A percentile compares a stretch with the other conserved stretches of the same genome.
phyloP scores from a whole-genome alignment of 1,139 yeast genomes.

The Starmera stellimalicola region DNA sequence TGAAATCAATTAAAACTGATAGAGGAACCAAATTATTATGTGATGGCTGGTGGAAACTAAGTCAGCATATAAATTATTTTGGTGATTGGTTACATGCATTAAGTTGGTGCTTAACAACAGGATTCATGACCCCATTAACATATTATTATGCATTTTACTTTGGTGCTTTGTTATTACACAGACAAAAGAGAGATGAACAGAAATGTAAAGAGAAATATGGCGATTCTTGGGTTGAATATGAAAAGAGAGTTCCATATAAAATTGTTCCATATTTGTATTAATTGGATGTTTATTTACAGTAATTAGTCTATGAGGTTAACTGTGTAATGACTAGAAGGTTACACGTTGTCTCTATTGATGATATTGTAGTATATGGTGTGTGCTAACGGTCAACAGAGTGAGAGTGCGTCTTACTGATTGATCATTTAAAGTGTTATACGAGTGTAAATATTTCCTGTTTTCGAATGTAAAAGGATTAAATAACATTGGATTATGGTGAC shows the following conservation, averaged over 20 bases:
- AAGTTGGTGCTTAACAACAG: conserved; percentile 91
- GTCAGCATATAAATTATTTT: conserved; percentile 89
- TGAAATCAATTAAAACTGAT: conserved; percentile 60
- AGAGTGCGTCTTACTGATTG: no score
- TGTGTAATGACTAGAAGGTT: no score
- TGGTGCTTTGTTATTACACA: conserved; percentile 70
- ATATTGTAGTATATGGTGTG: no score
- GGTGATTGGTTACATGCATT: conserved; percentile 94
- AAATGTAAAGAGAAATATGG: conserved; percentile 86
- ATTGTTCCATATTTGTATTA: conserved; percentile 83
- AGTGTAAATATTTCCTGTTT: no score
- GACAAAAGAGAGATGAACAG: conserved; percentile 87
- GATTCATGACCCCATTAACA: conserved; percentile 71
- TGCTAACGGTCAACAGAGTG: no score
- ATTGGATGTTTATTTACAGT: no score
- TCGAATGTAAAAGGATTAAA: no score
- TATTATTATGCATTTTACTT: conserved; percentile 83
- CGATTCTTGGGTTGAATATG: conserved; percentile 75
- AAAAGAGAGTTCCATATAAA: conserved; percentile 72
- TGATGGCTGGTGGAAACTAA: conserved; percentile 94
- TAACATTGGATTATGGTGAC: no score
- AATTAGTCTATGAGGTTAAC: no score
- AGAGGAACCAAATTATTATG: conserved; percentile 74
- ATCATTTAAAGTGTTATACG: no score
- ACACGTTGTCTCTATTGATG: no score